Conservation (phyloP, 1,139 yeast genomes). For the Saccharomyces hybrid region DNA sequence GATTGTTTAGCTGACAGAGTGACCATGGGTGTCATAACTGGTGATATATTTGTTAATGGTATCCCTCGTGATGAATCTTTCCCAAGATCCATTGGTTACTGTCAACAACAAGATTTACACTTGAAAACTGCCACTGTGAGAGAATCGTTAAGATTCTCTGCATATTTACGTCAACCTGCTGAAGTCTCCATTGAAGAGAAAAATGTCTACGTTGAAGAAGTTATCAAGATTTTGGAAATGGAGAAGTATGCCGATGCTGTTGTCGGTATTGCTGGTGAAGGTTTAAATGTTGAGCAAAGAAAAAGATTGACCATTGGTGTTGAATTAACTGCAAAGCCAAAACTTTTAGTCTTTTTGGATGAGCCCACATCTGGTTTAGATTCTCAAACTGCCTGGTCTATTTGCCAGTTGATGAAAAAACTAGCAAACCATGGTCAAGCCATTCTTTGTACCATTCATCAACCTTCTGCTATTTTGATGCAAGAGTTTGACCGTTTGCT, state of each 20-base stretch:
- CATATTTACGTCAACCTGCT: constrained; percentile 46
- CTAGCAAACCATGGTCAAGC: constrained; percentile 48
- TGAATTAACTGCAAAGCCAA: constrained; percentile 47
- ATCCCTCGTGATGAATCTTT: constrained; percentile 42
- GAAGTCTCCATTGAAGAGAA: constrained; percentile 43
- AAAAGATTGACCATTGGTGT: constrained; percentile 55
- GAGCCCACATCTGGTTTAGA: constrained; percentile 50
- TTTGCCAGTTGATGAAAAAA: constrained; percentile 39
- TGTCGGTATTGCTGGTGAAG: constrained; percentile 47
- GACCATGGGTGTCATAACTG: constrained; percentile 48
- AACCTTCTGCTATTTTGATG: constrained; percentile 66
- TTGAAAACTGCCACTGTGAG: constrained; percentile 47
- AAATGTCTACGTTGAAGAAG: constrained; percentile 43
- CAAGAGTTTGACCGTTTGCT: constrained; percentile 69
- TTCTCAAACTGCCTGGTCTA: constrained; percentile 51
- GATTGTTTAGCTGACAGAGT: constrained; percentile 50
- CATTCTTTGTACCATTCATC: constrained; percentile 51
- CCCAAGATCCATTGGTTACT: constrained; percentile 52
- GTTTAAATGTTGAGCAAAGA: constrained; percentile 55
- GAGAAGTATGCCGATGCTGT: constrained; percentile 49
- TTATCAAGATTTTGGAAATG: constrained; percentile 46
- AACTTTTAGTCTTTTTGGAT: constrained; percentile 42
- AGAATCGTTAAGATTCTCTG: constrained; percentile 49
- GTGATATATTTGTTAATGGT: constrained; percentile 53
- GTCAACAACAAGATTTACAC: constrained; percentile 56